Conservation (phyloP, 306 rosid genomes). For the Neltuma alba region DNA sequence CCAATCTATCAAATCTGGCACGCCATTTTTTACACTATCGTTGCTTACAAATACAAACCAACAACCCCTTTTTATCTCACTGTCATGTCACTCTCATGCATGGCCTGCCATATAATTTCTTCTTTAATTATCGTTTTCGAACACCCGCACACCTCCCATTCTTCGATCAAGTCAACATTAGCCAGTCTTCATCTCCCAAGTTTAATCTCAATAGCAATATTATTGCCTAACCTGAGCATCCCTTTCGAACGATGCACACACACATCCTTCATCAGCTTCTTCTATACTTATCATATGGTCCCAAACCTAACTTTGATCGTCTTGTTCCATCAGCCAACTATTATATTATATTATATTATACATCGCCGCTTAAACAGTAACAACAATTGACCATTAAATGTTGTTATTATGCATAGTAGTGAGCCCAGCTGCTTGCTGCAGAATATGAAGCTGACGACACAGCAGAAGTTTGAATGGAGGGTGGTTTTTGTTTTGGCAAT, state of each 20-base stretch:
- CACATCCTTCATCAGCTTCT: neutral
- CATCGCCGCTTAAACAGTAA: too few relatives aligned
- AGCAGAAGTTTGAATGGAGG: neutral
- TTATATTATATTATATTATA: neutral
- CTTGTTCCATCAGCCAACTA: neutral
- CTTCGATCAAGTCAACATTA: conserved; percentile 6
- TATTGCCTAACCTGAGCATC: neutral
- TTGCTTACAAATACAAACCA: conserved; percentile 31
- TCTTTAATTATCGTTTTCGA: neutral
- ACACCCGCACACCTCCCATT: neutral
- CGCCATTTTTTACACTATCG: neutral
- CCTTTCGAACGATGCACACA: too few relatives aligned
- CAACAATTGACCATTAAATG: neutral
- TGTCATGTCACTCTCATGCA: conserved; percentile 24
- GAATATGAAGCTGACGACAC: neutral
- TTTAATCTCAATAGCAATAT: neutral
- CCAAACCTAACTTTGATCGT: neutral
- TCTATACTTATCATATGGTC: neutral
- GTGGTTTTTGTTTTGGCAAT: too few relatives aligned
- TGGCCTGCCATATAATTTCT: neutral
- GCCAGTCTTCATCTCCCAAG: conserved; percentile 6
- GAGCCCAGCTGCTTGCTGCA: neutral
- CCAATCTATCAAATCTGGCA: neutral
- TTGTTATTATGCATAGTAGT: neutral
- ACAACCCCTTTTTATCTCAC: conserved; percentile 20